Conservation (phyloP, 2,329 filamentous ascomycete genomes). For the Pseudocercospora pini-densiflorae region DNA sequence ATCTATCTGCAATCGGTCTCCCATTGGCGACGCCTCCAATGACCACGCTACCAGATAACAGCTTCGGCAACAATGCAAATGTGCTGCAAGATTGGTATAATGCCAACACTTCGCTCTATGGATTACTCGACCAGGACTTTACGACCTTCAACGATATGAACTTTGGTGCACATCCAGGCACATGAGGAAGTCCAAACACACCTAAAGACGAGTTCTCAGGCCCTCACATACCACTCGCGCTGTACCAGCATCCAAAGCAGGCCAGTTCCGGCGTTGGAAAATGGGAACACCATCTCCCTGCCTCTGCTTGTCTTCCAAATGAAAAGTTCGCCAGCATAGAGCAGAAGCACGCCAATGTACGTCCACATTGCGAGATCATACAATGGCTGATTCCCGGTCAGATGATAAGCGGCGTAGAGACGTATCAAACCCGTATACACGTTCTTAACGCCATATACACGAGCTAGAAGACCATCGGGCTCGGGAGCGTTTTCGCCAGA, state of each 20-base stretch:
- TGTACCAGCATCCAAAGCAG: not conserved
- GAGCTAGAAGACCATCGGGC: not conserved
- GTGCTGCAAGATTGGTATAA: slow-evolving; percentile 7
- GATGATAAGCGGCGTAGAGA: not conserved
- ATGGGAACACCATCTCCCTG: not conserved
- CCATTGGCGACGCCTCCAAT: not conserved
- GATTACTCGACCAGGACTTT: slow-evolving; percentile 12
- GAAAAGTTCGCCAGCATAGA: not conserved
- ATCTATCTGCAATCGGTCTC: slow-evolving; percentile 3
- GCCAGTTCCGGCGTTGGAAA: not conserved
- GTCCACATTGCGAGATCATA: slow-evolving; percentile 1
- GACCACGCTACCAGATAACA: not conserved
- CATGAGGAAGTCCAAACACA: not conserved
- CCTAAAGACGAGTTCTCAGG: not conserved
- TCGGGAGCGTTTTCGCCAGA: not conserved
- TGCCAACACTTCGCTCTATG: slow-evolving; percentile 9
- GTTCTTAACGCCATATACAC: not conserved
- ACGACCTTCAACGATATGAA: not conserved
- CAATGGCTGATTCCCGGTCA: not conserved
- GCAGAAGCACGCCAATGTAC: not conserved
- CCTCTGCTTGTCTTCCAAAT: not conserved
- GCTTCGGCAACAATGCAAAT: not conserved
- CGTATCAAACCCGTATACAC: not conserved
- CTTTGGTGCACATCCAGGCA: not conserved
- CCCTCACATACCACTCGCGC: not conserved